Evolutionary conservation across 192 early-diverging fungal species (phyloP).

Genomic region (Coemansia sp.): DNA sequence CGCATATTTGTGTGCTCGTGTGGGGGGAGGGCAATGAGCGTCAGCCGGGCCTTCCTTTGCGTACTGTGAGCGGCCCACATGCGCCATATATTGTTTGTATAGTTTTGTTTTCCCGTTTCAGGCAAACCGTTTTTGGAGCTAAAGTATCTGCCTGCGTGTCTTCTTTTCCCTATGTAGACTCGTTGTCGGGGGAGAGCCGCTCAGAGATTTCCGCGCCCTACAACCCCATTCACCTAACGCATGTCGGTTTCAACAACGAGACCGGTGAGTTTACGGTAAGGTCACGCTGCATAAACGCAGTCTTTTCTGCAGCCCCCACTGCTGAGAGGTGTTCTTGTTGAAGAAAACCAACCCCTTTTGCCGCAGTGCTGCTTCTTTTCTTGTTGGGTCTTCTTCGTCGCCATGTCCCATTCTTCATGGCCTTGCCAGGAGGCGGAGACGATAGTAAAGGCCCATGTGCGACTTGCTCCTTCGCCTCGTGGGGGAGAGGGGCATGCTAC

Average conservation of each 20-base stretch:
- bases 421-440: not conserved
- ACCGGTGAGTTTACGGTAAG: slow-evolving; percentile 91
- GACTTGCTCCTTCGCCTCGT: not conserved
- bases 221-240: slow-evolving; percentile 95
- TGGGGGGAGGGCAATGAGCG: not conserved
- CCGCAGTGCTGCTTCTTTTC: no score
- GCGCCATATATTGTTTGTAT: slow-evolving; percentile 1
- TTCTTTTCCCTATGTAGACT: slow-evolving; percentile 35
- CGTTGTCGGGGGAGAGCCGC: slow-evolving; percentile 67
- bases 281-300: slow-evolving; percentile 5
- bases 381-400: no score
- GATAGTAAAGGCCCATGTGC: not conserved
- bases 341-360: no score
- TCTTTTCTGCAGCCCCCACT: no score
- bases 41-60: not conserved
- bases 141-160: slow-evolving; percentile 3
- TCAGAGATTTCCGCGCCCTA: slow-evolving; percentile 92
- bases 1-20: not conserved
- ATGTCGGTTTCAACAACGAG: slow-evolving; percentile 96
- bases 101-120: no score
- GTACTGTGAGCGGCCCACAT: not conserved
- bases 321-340: no score
- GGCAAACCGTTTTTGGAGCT: slow-evolving; percentile 7
- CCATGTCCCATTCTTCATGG: not conserved
- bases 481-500: not conserved